A percentile compares a stretch with the other conserved stretches of the same genome.
Conservation (phyloP, 2,329 filamentous ascomycete genomes). For the Monosporascus cannonballus region DNA sequence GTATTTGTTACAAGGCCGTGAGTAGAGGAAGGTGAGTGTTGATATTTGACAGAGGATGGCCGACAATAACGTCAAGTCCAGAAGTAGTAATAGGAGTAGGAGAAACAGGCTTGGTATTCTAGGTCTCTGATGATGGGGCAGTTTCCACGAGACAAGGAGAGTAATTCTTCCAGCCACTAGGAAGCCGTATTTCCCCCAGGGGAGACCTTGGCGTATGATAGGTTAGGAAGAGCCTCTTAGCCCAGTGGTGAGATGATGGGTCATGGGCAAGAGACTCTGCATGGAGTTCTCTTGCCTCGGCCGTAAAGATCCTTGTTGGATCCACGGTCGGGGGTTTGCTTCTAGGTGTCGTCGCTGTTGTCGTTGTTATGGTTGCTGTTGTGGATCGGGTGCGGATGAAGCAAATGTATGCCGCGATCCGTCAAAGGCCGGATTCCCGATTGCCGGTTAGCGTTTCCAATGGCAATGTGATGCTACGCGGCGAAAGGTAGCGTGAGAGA, state of each 20-base stretch:
- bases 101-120: conserved; percentile 9
- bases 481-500: neutral
- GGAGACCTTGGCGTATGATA: conserved; percentile 12
- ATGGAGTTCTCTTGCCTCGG: neutral
- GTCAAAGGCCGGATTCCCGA: neutral
- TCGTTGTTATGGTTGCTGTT: neutral
- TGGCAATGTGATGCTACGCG: neutral
- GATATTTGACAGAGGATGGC: neutral
- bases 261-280: neutral
- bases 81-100: conserved; percentile 4
- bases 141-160: conserved; percentile 11
- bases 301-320: neutral
- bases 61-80: neutral
- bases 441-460: neutral
- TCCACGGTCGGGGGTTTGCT: neutral
- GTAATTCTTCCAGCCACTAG: conserved; percentile 27
- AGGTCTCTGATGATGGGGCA: conserved; percentile 8
- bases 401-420: neutral
- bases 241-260: neutral
- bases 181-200: conserved; percentile 16
- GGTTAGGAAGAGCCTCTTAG: neutral
- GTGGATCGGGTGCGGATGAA: neutral
- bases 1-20: neutral
- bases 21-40: neutral
- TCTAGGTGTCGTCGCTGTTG: neutral